Percentiles rank a stretch among this genome's conserved stretches.
phyloP scores from a whole-genome alignment of 148 eudicot genomes.

The Arctostaphylos glauca region DNA sequence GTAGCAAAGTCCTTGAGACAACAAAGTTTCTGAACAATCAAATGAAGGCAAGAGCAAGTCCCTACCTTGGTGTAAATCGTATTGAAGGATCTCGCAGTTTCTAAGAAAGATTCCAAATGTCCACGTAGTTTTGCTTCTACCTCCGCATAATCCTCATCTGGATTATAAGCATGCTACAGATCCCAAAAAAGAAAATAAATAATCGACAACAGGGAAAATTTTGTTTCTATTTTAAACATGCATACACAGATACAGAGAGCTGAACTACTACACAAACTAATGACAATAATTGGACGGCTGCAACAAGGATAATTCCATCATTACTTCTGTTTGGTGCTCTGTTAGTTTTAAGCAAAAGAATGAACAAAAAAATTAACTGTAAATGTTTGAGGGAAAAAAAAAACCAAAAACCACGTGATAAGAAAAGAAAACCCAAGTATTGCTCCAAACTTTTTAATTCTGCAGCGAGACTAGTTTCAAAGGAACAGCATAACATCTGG shows the following conservation, averaged over 20 bases:
- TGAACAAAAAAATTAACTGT: background rate
- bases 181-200: background rate
- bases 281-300: background rate
- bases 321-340: background rate
- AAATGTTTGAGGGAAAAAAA: too few species aligned
- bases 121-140: conserved; percentile 69
- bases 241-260: background rate
- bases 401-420: too few species aligned
- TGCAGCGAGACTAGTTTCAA: background rate
- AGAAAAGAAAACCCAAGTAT: background rate
- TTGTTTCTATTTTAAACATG: background rate
- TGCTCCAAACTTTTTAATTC: too few species aligned
- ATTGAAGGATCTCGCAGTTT: conserved; percentile 91
- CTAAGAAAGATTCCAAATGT: conserved; percentile 88
- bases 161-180: conserved; percentile 80
- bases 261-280: background rate
- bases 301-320: conserved; percentile 1
- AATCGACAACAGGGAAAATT: conserved; percentile 12
- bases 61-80: conserved; percentile 85
- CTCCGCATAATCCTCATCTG: conserved; percentile 89
- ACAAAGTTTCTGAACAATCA: conserved; percentile 2
- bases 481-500: background rate
- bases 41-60: conserved; percentile 9
- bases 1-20: background rate
- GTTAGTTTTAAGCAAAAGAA: background rate